Evolutionary conservation across 148 eudicot species (phyloP).

Genomic region (Diospyros lotus): DNA sequence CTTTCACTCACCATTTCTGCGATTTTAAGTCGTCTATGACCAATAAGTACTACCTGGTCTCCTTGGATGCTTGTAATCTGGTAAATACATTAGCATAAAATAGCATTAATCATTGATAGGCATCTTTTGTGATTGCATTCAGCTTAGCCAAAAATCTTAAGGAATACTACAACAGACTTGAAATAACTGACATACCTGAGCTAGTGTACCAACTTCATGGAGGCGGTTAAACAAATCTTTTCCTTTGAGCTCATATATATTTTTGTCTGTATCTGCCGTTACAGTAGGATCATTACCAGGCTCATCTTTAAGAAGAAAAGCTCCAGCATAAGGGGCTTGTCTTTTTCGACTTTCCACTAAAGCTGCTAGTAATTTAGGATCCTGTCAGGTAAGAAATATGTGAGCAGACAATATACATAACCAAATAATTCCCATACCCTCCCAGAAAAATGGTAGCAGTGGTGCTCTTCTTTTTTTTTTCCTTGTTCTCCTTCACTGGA

Average conservation of each 20-base stretch:
- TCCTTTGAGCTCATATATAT: conserved; percentile 74
- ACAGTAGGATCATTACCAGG: conserved; percentile 43
- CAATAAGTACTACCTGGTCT: conserved; percentile 86
- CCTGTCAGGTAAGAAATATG: conserved; percentile 35
- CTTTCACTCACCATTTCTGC: conserved; percentile 76
- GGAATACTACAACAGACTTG: neutral
- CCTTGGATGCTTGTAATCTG: conserved; percentile 93
- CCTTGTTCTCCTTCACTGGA: neutral
- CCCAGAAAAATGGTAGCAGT: neutral
- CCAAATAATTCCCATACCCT: neutral
- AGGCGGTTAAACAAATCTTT: conserved; percentile 76
- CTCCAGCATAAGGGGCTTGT: conserved; percentile 97
- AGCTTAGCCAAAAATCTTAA: neutral
- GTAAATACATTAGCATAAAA: conserved; percentile 9
- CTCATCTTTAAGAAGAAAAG: conserved; percentile 87
- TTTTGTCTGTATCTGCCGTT: conserved; percentile 62
- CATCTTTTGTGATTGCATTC: conserved; percentile 2
- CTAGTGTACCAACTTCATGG: conserved; percentile 94
- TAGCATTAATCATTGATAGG: conserved; percentile 10
- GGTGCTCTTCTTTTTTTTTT: neutral
- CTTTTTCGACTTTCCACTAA: conserved; percentile 78
- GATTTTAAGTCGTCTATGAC: conserved; percentile 88
- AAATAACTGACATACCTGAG: conserved; percentile 51
- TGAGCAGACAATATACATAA: neutral
- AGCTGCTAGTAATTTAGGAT: conserved; percentile 87